Base-by-base conservation (phyloP, 129 eudicot species). In the Solidago caesia region DNA sequence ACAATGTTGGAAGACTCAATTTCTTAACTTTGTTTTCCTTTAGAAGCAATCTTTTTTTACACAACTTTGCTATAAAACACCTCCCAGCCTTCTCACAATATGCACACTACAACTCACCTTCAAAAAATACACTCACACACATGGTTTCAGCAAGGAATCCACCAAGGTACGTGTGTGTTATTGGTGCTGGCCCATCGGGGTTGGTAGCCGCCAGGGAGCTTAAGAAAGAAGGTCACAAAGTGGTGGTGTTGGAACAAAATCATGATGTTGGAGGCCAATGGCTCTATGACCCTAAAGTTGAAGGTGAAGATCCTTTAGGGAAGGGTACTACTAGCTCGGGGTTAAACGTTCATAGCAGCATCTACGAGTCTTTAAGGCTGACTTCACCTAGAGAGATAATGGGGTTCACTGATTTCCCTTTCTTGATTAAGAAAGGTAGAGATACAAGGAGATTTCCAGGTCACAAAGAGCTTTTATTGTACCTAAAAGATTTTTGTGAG, bases 181-280 rank as follows among this genome's bases (percentile, higher is more conserved):
- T 92, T 26, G 98, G 98, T 43, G 98, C 92, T 33, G 98, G 98
- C 5, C 92, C 98, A 25, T 82, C 96, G 0, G 98, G 98, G 39
- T 82, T 92, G 46, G 98, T 89, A 44, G 98, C 98, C 0, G 94
- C 90, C 4, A 75, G 96, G 55, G 98, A 92, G 86, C 92, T 92
- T 8, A 79, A 80, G 63, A 92, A 87, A 71, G 98, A 92, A 70
- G 94, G 96, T 1, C 98, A 92, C 77, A 83, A 75, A 5, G 98
- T 85, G 69, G 89, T 86, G 77, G 98, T 92, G 7, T 44, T 89
- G 44, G 98, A 92, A 67, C 98, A 92, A 73, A 89, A 83, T 65
- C 90, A 89, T 78, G 96, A 92, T 42, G 84, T 92, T 64, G 98
- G 98, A 71, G 96, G 98, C 33, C 98, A 92, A 71, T 92, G 98